Conservation (phyloP, 2,329 filamentous ascomycete species). For the Talaromyces sp. region DNA sequence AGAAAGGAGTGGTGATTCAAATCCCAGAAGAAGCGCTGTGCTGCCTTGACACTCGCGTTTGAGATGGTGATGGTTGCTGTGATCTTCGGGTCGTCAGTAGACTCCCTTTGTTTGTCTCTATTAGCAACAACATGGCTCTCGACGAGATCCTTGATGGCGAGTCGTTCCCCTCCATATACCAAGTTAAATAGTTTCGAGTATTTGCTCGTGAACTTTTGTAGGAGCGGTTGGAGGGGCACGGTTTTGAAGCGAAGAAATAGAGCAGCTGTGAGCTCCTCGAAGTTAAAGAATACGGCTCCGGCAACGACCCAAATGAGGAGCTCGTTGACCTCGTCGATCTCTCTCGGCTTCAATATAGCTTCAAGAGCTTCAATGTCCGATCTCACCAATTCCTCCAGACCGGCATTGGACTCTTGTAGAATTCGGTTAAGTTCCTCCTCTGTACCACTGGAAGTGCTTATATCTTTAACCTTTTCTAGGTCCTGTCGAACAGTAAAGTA, state of each 20-base stretch:
- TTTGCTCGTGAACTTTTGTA: neutral
- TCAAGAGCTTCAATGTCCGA: neutral
- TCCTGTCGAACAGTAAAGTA: neutral
- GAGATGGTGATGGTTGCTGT: neutral
- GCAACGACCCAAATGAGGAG: neutral
- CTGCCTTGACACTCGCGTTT: neutral
- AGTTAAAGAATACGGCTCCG: neutral
- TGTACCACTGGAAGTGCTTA: neutral
- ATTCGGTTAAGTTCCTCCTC: neutral
- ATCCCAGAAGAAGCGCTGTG: conserved; percentile 5
- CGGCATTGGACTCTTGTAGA: neutral
- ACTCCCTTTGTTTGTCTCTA: neutral
- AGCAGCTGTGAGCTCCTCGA: neutral
- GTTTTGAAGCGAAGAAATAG: neutral
- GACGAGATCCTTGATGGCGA: neutral
- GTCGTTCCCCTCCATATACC: neutral
- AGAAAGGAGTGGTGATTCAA: neutral
- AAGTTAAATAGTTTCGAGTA: neutral
- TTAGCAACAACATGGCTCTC: neutral
- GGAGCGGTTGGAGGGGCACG: neutral
- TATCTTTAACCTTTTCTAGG: neutral
- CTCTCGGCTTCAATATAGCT: neutral
- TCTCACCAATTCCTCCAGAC: neutral
- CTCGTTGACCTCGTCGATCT: conserved; percentile 1
- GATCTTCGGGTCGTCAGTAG: neutral